Evolutionary conservation across 2,329 filamentous ascomycete genomes (phyloP).

Genomic region (Coniella vitis): DNA sequence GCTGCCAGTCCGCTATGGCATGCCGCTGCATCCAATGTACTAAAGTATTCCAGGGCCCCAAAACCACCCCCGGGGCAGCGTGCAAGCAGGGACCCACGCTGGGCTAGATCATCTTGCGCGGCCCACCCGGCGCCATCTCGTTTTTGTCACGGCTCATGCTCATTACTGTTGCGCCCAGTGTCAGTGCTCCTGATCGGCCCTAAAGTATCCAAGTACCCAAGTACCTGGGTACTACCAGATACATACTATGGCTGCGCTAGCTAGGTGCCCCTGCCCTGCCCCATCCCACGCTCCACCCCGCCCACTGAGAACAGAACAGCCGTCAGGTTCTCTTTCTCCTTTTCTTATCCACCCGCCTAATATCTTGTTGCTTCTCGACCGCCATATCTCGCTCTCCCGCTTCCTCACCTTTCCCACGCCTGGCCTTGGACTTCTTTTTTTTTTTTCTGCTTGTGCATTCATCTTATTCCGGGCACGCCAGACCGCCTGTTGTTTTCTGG

Average conservation of each 20-base stretch:
- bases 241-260: too few species aligned
- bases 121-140: not conserved
- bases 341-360: not conserved
- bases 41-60: too few species aligned
- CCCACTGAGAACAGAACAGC: not conserved
- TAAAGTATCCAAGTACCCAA: not conserved
- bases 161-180: too few species aligned
- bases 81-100: not conserved
- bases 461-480: too few species aligned
- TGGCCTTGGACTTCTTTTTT: not conserved
- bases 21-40: too few species aligned
- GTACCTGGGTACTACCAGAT: not conserved
- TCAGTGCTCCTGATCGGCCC: too few species aligned
- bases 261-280: too few species aligned
- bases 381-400: slow-evolving; percentile 9
- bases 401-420: slow-evolving; percentile 1
- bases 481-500: too few species aligned
- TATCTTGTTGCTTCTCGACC: not conserved
- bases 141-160: too few species aligned
- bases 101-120: not conserved
- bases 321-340: not conserved
- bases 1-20: too few species aligned
- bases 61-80: not conserved
- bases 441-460: not conserved
- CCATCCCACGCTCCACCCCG: not conserved